These are phyloP conservation scores for Mycena haematopus DNA, from an alignment of 768 basidiomycete genomes.

Conservation along the genomic window DNA sequence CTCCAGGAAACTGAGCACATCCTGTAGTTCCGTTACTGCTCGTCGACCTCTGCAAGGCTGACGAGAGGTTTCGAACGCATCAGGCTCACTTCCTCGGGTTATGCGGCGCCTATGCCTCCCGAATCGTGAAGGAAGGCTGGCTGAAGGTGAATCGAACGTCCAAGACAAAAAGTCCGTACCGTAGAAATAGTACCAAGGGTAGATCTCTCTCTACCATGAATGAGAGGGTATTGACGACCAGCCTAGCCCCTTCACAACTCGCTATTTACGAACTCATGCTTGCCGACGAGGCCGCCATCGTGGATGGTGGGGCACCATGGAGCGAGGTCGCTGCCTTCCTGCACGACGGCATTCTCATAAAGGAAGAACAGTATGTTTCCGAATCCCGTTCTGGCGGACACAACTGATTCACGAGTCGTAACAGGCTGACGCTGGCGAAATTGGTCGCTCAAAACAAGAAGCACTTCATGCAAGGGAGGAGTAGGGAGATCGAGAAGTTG, in stretches of 20 bases:
- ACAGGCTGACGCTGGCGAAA: too few species aligned
- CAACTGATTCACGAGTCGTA: too few species aligned
- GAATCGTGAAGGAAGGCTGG: neutral
- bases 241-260: neutral
- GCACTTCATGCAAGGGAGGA: neutral
- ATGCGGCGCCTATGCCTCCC: neutral
- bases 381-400: neutral
- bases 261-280: constrained; percentile 3
- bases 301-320: neutral
- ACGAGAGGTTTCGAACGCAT: neutral
- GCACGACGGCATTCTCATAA: neutral
- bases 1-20: neutral
- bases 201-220: neutral
- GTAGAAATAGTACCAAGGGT: neutral
- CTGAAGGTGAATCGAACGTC: neutral
- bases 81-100: neutral
- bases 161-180: neutral
- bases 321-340: neutral
- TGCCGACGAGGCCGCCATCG: neutral
- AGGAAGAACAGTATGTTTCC: constrained; percentile 10
- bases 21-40: neutral
- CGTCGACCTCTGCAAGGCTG: neutral
- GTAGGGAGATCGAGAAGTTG: neutral
- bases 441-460: neutral
- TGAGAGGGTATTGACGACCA: neutral